phyloP scores from a whole-genome alignment of 2,329 filamentous ascomycete species.

The Alternaria incomplexa region DNA sequence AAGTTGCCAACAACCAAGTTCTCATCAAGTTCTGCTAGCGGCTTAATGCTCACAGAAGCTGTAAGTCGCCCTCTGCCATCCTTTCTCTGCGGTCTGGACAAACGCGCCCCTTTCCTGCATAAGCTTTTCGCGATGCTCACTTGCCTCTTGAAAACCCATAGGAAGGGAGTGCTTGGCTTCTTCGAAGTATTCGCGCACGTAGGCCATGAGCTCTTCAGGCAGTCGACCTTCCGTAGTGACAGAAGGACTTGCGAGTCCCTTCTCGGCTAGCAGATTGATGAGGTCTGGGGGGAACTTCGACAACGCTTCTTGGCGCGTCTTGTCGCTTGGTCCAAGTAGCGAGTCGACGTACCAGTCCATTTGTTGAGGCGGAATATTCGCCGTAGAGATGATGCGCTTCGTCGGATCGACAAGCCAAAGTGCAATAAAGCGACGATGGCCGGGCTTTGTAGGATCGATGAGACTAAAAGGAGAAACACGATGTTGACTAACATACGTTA shows the following conservation, averaged over 20 bases:
- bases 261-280: constrained; percentile 14
- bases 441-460: constrained; percentile 57
- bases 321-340: constrained; percentile 7
- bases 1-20: neutral
- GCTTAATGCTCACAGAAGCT: constrained; percentile 23
- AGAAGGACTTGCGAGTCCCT: neutral
- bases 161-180: constrained; percentile 3
- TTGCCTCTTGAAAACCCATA: constrained; percentile 25
- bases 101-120: constrained; percentile 17
- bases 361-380: constrained; percentile 60
- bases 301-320: neutral
- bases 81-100: neutral
- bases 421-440: constrained; percentile 63
- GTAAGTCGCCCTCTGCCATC: constrained; percentile 7
- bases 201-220: constrained; percentile 23
- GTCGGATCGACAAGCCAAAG: constrained; percentile 66
- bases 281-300: constrained; percentile 25
- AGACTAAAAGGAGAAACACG: constrained; percentile 54
- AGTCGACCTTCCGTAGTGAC: neutral
- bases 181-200: constrained; percentile 15
- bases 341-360: constrained; percentile 52
- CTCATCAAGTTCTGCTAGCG: neutral
- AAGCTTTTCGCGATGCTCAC: constrained; percentile 2
- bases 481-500: constrained; percentile 21
- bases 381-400: constrained; percentile 57